Evolutionary conservation across 2,329 filamentous ascomycete genomes (phyloP), one percentile per base, ranked within the genome.

Genomic region (Phyllosticta citriasiana): DNA sequence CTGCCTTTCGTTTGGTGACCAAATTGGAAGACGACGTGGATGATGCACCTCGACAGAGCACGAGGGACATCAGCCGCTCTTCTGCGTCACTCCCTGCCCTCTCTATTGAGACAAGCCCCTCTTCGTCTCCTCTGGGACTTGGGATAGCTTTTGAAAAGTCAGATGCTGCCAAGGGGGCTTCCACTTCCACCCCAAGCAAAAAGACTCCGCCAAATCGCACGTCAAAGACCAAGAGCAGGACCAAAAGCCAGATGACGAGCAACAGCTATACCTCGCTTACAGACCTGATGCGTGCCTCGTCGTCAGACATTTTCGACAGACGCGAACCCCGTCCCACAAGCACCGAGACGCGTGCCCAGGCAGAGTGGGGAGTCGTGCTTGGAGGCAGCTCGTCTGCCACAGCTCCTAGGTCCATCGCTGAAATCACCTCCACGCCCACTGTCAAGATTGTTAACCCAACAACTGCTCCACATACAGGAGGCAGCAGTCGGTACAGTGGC

Each of bases 201-300:
- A 40, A 12, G 9, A 40, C 33, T 7, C 30, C 30, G 33, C 33
- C 10, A 2, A 40, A 40, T 10, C 33, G 33, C 33, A 14, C 33
- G 9, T 40, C 33, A 4, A 40, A 40, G 33, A 40, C 33, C 4
- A 12, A 40, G 33, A 40, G 33, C 33, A 40, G 14, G 33, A 40
- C 33, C 33, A 40, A 40, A 5, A 40, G 33, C 10, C 33, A 40
- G 14, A 40, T 40, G 51, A 19, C 53, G 9, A 51, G 33, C 53
- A 51, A 57, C 26, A 61, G 59, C 59, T 61, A 54, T 19, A 61
- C 54, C 22, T 52, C 35, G 27, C 54, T 61, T n/a, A 57, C 59
- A 8, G 59, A 61, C 53, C 53, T 61, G 16, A 57, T 57, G 16
- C 53, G 56, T 3, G 47, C 54, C n/a, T 53, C 35, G 47, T 40